A percentile compares a stretch with the other conserved stretches of the same genome.
Evolutionary conservation across 352 stramenopile species (phyloP).

Genomic region (Aphanomyces astaci): DNA sequence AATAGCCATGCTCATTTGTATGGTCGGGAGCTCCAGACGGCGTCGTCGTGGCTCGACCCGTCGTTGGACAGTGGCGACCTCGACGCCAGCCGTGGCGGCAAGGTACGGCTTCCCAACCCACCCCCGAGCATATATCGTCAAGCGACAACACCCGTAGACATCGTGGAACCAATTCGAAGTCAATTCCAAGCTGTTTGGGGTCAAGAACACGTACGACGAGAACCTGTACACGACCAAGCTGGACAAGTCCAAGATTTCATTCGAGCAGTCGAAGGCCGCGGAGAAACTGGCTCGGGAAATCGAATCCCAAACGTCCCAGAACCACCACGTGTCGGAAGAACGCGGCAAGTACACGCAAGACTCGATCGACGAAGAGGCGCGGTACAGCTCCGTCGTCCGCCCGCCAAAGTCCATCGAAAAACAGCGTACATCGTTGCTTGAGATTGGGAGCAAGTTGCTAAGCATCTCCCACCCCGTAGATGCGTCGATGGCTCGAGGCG

Average conservation of each 20-base stretch:
- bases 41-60: slow-evolving; percentile 74
- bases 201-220: slow-evolving; percentile 94
- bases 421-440: not conserved
- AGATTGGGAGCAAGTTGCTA: too few relatives aligned
- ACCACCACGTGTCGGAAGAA: slow-evolving; percentile 95
- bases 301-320: slow-evolving; percentile 82
- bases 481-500: slow-evolving; percentile 17
- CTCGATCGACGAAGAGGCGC: slow-evolving; percentile 91
- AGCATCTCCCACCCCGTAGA: slow-evolving; percentile 10
- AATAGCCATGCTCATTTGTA: slow-evolving; percentile 49
- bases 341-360: slow-evolving; percentile 75
- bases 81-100: slow-evolving; percentile 44
- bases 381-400: slow-evolving; percentile 90
- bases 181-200: slow-evolving; percentile 95
- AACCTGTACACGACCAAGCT: slow-evolving; percentile 98
- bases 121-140: not conserved
- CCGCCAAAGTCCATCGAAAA: slow-evolving; percentile 31
- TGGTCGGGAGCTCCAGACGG: slow-evolving; percentile 53
- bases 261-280: slow-evolving; percentile 75
- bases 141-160: slow-evolving; percentile 3
- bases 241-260: slow-evolving; percentile 89
- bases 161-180: slow-evolving; percentile 96
- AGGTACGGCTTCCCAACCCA: slow-evolving; percentile 24
- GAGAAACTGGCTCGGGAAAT: slow-evolving; percentile 94
- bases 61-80: slow-evolving; percentile 67